Percentiles rank a stretch among this genome's conserved stretches.
phyloP scores from a whole-genome alignment of 2,329 filamentous ascomycete species.

The Xenosphaeropsis pyriputrescens region DNA sequence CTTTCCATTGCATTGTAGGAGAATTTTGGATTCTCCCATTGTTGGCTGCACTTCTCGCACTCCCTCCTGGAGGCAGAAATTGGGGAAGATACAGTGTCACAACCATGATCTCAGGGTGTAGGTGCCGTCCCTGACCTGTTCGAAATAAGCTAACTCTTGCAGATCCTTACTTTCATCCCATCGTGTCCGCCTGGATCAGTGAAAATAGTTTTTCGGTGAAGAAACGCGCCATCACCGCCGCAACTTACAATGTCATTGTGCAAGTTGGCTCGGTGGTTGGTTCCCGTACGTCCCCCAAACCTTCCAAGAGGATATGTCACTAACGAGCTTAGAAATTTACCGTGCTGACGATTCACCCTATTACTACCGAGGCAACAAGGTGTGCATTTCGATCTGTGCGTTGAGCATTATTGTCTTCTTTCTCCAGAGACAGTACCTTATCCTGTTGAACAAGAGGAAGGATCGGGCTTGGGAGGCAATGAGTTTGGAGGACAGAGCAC shows the following conservation, averaged over 20 bases:
- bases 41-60: constrained; percentile 31
- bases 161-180: constrained; percentile 41
- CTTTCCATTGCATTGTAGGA: constrained; percentile 34
- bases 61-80: constrained; percentile 30
- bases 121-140: background rate
- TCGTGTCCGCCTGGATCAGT: constrained; percentile 33
- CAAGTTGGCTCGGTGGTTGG: constrained; percentile 26
- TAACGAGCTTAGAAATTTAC: constrained; percentile 25
- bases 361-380: constrained; percentile 41
- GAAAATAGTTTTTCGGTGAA: constrained; percentile 34
- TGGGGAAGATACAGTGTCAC: constrained; percentile 37
- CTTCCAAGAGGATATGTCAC: too few relatives aligned
- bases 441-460: constrained; percentile 32
- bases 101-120: constrained; percentile 33
- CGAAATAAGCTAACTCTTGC: too few relatives aligned
- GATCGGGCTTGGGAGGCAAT: constrained; percentile 28
- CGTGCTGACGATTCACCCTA: constrained; percentile 34
- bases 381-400: constrained; percentile 35
- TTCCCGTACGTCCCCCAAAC: constrained; percentile 5
- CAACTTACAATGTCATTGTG: constrained; percentile 31
- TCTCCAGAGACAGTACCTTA: constrained; percentile 27
- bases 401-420: constrained; percentile 34
- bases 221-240: constrained; percentile 30
- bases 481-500: constrained; percentile 25
- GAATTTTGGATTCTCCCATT: constrained; percentile 37